A percentile compares a stretch with the other conserved stretches of the same genome.
These are phyloP conservation scores for Leccinum barrowsii DNA, from an alignment of 768 basidiomycete genomes.

Conservation along the genomic window DNA sequence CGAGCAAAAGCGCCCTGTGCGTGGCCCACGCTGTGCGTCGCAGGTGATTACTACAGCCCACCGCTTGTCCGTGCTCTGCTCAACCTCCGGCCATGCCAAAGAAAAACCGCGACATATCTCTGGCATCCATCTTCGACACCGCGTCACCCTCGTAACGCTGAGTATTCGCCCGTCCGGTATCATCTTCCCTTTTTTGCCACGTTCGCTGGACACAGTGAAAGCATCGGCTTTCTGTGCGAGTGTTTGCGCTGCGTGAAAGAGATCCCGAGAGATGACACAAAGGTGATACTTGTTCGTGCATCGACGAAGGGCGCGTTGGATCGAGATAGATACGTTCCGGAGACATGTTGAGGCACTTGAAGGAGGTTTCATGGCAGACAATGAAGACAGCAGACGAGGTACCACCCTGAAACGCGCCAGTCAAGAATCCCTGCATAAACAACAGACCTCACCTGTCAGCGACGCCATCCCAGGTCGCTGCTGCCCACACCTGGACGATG, in stretches of 20 bases:
- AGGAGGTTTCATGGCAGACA: constrained; percentile 40
- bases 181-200: constrained; percentile 37
- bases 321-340: constrained; percentile 45
- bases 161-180: constrained; percentile 47
- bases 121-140: constrained; percentile 25
- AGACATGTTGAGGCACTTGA: constrained; percentile 41
- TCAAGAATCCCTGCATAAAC: constrained; percentile 3
- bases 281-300: constrained; percentile 44
- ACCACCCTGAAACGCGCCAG: constrained; percentile 11
- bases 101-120: constrained; percentile 51
- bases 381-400: constrained; percentile 22
- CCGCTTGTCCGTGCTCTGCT: constrained; percentile 40
- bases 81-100: constrained; percentile 26
- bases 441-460: constrained; percentile 15
- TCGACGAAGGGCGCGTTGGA: constrained; percentile 12
- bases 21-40: constrained; percentile 28
- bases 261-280: constrained; percentile 54
- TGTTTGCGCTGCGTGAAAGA: constrained; percentile 28
- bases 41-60: constrained; percentile 5
- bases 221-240: constrained; percentile 26
- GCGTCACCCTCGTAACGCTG: constrained; percentile 12
- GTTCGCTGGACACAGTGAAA: constrained; percentile 23
- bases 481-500: constrained; percentile 23
- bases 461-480: constrained; percentile 20
- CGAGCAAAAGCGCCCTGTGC: constrained; percentile 31